These are phyloP conservation scores for Mycosphaerella arachidis DNA, from an alignment of 2,329 filamentous ascomycete species.

Conservation along the genomic window DNA sequence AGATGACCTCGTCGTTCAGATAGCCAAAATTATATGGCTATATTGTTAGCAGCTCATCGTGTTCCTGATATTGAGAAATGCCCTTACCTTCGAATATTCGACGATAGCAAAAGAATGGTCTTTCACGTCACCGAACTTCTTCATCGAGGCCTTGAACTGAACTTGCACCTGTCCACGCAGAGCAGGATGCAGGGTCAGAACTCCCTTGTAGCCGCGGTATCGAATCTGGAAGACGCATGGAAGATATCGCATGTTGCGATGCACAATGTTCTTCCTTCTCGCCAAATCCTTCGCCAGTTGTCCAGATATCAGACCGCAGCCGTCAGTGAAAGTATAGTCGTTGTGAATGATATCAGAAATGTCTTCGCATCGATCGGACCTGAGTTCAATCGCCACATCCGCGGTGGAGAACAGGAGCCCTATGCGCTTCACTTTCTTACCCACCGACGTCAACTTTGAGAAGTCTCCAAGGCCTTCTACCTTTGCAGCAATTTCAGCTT, in stretches of 20 bases:
- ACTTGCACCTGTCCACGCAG: not conserved
- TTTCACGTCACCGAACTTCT: conserved; percentile 2
- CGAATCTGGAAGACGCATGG: conserved; percentile 5
- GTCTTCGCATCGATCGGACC: not conserved
- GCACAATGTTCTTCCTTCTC: not conserved
- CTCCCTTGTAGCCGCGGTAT: conserved; percentile 6
- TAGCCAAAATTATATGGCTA: conserved; percentile 4
- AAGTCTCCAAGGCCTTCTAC: conserved; percentile 1
- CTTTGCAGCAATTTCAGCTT: not conserved
- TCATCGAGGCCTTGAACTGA: conserved; percentile 1
- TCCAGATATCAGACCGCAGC: not conserved
- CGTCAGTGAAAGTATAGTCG: conserved; percentile 3
- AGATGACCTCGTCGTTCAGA: conserved; percentile 7
- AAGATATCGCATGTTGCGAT: conserved; percentile 1
- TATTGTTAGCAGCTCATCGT: not conserved
- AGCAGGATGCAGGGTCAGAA: not conserved
- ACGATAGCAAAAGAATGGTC: conserved; percentile 4
- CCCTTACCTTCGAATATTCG: conserved; percentile 1
- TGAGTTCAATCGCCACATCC: not conserved
- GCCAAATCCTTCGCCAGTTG: not conserved
- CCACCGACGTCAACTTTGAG: not conserved
- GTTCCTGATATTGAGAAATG: not conserved
- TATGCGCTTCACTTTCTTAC: conserved; percentile 4
- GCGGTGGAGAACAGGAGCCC: conserved; percentile 3
- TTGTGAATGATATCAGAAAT: not conserved